These are phyloP conservation scores for Darksidea phi DNA, from an alignment of 495 filamentous ascomycete species.

Conservation along the genomic window DNA sequence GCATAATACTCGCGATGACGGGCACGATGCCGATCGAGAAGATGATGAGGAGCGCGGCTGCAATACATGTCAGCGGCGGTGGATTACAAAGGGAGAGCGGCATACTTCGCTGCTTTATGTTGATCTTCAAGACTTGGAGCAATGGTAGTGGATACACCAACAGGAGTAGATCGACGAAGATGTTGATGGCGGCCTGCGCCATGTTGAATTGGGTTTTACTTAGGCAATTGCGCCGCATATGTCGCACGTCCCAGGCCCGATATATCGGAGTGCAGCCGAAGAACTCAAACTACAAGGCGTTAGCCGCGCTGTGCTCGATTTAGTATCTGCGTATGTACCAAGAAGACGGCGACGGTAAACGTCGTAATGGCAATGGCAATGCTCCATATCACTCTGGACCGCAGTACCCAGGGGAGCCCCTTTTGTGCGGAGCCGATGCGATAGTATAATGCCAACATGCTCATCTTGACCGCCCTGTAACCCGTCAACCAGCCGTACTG, in stretches of 20 bases:
- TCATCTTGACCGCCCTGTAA: slow-evolving; percentile 22
- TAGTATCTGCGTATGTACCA: background rate
- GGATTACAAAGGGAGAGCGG: background rate
- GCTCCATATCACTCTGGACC: background rate
- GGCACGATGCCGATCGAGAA: slow-evolving; percentile 15
- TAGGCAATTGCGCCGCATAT: background rate
- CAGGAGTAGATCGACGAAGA: slow-evolving; percentile 11
- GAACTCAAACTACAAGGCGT: background rate
- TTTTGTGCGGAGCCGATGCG: slow-evolving; percentile 12
- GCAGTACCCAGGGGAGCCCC: slow-evolving; percentile 2
- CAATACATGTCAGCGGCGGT: background rate
- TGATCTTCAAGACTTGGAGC: slow-evolving; percentile 7
- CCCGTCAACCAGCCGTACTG: background rate
- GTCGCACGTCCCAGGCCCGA: slow-evolving; percentile 1
- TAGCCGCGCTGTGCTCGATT: background rate
- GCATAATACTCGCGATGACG: slow-evolving; percentile 4
- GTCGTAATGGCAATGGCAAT: slow-evolving; percentile 1
- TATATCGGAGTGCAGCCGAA: slow-evolving; percentile 6
- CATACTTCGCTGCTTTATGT: slow-evolving; percentile 8
- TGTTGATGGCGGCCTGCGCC: slow-evolving; percentile 10
- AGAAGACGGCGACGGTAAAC: background rate
- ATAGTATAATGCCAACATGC: slow-evolving; percentile 18
- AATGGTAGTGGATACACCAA: slow-evolving; percentile 13
- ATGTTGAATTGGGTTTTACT: slow-evolving; percentile 4
- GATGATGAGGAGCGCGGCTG: slow-evolving; percentile 18